Percentiles rank a stretch among this genome's conserved stretches.
These are phyloP conservation scores for Mucor mucedo DNA, from an alignment of 371 early-diverging fungal species.

Conservation along the genomic window DNA sequence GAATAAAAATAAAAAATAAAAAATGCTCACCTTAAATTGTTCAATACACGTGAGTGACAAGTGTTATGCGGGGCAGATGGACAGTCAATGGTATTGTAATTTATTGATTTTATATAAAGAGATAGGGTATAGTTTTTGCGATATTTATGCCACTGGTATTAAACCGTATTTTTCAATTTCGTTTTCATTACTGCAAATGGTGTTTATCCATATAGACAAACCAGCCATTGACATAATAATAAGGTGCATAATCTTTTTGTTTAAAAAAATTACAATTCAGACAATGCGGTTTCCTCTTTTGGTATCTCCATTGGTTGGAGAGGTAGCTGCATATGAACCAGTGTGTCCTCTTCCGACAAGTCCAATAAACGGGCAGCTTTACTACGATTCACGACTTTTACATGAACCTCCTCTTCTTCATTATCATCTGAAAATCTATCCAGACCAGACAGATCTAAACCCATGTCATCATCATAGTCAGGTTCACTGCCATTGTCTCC, in stretches of 20 bases:
- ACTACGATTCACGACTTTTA: slow-evolving; percentile 1
- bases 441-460: slow-evolving; percentile 39
- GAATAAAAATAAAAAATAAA: no score
- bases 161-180: not conserved
- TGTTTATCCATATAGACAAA: not conserved
- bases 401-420: no score
- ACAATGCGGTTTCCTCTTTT: not conserved
- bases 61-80: not conserved
- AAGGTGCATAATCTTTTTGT: not conserved
- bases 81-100: not conserved
- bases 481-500: slow-evolving; percentile 11
- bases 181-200: not conserved
- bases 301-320: not conserved
- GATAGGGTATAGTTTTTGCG: slow-evolving; percentile 7
- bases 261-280: not conserved
- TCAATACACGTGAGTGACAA: no score
- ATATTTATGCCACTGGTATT: slow-evolving; percentile 5
- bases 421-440: slow-evolving; percentile 19
- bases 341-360: slow-evolving; percentile 38
- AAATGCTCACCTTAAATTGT: no score
- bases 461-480: slow-evolving; percentile 45
- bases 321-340: slow-evolving; percentile 3
- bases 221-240: not conserved
- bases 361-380: slow-evolving; percentile 44
- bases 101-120: not conserved